Conservation (phyloP, 2,329 filamentous ascomycete genomes). For the Phialocephala subalpina region DNA sequence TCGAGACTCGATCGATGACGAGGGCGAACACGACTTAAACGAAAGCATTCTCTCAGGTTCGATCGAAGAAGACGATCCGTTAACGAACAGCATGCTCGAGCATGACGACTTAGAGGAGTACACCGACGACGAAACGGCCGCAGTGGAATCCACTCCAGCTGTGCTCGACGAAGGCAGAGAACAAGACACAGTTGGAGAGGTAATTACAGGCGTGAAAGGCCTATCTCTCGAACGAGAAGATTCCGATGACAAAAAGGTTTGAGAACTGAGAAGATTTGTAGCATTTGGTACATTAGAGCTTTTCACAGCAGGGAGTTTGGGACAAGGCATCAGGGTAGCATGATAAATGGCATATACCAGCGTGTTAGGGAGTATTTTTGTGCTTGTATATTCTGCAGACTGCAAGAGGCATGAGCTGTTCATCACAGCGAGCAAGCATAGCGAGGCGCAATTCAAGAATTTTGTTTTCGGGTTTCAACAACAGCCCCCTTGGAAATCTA, state of each 20-base stretch:
- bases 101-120: conserved; percentile 44
- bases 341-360: conserved; percentile 27
- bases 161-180: conserved; percentile 31
- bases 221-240: conserved; percentile 54
- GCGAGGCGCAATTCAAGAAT: conserved; percentile 23
- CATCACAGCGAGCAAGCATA: conserved; percentile 22
- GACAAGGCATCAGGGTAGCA: conserved; percentile 4
- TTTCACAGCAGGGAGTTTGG: conserved; percentile 21
- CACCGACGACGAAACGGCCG: conserved; percentile 37
- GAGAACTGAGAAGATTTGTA: conserved; percentile 12
- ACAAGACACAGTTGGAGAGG: conserved; percentile 60
- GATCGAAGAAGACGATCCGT: conserved; percentile 37
- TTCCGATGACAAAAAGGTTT: conserved; percentile 35
- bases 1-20: conserved; percentile 56
- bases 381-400: conserved; percentile 7
- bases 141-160: background rate
- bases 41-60: conserved; percentile 39
- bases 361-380: conserved; percentile 19
- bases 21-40: conserved; percentile 46
- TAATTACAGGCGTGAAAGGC: conserved; percentile 66
- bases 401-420: background rate
- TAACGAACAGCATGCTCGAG: conserved; percentile 41
- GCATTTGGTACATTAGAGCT: conserved; percentile 7
- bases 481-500: too few relatives aligned
- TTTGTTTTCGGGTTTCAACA: conserved; percentile 3